These are phyloP conservation scores for Leptoxyphium fumago DNA, from an alignment of 2,329 filamentous ascomycete species.

Conservation along the genomic window DNA sequence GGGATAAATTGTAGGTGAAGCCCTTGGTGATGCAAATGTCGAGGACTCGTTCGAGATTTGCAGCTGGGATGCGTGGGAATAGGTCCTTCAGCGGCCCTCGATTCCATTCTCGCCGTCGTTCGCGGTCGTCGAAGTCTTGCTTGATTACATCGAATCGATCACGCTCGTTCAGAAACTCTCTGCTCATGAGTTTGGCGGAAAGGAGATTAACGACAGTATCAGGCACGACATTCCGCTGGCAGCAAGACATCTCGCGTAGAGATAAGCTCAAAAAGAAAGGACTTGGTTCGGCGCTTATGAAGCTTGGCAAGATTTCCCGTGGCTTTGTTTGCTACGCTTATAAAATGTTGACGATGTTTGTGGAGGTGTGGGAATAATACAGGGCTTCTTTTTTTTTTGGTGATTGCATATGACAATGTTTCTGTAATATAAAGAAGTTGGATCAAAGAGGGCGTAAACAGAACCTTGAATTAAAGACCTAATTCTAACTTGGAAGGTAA, in stretches of 20 bases:
- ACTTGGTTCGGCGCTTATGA: neutral
- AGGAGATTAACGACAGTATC: neutral
- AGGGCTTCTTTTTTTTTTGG: too few relatives aligned
- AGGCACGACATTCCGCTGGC: neutral
- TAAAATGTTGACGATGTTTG: too few relatives aligned
- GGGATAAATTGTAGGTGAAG: constrained; percentile 16
- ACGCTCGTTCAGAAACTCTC: neutral
- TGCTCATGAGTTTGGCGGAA: neutral
- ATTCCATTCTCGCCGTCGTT: constrained; percentile 15
- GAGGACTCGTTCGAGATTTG: constrained; percentile 12
- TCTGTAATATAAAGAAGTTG: too few relatives aligned
- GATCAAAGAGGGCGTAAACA: too few relatives aligned
- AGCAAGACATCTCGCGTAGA: neutral
- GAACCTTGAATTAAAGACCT: too few relatives aligned
- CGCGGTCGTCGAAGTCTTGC: neutral
- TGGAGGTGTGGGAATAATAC: too few relatives aligned
- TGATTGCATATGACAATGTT: too few relatives aligned
- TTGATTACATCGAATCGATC: neutral
- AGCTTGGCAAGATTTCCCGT: neutral
- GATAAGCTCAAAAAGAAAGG: neutral
- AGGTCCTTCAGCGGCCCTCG: constrained; percentile 13
- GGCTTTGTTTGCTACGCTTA: too few relatives aligned
- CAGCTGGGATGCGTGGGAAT: constrained; percentile 15
- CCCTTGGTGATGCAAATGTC: constrained; percentile 16
- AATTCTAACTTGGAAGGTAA: too few relatives aligned